Evolutionary conservation across 2,329 filamentous ascomycete genomes (phyloP).

Genomic region (Madurella fahalii): DNA sequence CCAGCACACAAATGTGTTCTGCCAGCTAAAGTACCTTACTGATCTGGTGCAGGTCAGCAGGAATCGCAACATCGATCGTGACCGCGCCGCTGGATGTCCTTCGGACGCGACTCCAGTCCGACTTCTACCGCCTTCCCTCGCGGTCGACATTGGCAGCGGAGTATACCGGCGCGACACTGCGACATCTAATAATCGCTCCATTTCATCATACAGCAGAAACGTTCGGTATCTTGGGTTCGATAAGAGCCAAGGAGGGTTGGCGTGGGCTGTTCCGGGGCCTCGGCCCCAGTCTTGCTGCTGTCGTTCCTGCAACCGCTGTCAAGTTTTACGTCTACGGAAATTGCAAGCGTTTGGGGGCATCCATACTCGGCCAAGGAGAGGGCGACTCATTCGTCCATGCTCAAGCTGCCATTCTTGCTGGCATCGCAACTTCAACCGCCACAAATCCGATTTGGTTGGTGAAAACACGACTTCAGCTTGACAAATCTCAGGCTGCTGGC

Average conservation of each 20-base stretch:
- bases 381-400: not conserved
- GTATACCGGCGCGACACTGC: not conserved
- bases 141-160: not conserved
- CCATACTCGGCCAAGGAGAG: not conserved
- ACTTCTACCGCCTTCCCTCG: not conserved
- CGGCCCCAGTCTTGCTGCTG: not conserved
- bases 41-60: not conserved
- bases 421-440: not conserved
- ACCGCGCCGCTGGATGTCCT: constrained; percentile 1
- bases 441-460: constrained; percentile 2
- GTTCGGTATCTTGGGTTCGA: not conserved
- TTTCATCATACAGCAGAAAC: not conserved
- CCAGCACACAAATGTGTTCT: no score
- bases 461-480: not conserved
- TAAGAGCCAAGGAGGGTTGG: not conserved
- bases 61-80: not conserved
- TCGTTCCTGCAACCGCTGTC: not conserved
- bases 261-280: constrained; percentile 1
- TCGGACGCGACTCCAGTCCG: constrained; percentile 1
- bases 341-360: not conserved
- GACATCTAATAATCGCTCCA: not conserved
- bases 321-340: constrained; percentile 5
- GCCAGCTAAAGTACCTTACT: no score
- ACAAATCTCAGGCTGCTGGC: not conserved
- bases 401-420: not conserved